These are phyloP conservation scores for Solanum chaucha DNA, from an alignment of 257 asterid genomes.

Conservation along the genomic window DNA sequence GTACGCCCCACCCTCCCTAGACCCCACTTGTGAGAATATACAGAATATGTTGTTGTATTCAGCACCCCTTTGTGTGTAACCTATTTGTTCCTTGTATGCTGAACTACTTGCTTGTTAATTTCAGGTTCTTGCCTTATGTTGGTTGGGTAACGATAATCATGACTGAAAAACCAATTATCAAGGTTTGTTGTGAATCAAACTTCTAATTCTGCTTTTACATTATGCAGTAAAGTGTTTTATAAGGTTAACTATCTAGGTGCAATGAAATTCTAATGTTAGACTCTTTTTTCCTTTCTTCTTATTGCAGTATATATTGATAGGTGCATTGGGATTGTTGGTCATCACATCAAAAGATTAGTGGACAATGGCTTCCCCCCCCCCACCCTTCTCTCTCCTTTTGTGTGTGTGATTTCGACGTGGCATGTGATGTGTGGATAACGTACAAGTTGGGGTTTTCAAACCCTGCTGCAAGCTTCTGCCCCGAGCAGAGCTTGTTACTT, in stretches of 20 bases:
- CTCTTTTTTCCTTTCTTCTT: not conserved
- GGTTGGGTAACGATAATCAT: slow-evolving; percentile 99
- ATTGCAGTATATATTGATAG: slow-evolving; percentile 82
- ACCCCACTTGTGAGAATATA: not conserved
- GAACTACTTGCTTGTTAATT: not conserved
- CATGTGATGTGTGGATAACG: not conserved
- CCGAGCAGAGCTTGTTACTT: not conserved
- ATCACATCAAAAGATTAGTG: slow-evolving; percentile 81
- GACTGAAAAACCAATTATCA: slow-evolving; percentile 97
- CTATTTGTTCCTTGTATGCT: not conserved
- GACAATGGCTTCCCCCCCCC: not conserved
- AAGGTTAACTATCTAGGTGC: not conserved
- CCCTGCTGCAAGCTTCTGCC: not conserved
- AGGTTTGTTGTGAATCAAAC: slow-evolving; percentile 34
- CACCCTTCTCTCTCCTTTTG: too few species aligned
- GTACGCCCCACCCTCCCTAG: not conserved
- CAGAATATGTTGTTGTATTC: not conserved
- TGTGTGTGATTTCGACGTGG: not conserved
- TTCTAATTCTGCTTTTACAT: not conserved
- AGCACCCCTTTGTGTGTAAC: not conserved
- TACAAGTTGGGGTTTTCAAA: not conserved
- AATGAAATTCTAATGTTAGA: not conserved
- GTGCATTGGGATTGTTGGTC: slow-evolving; percentile 87
- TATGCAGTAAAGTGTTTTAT: not conserved
- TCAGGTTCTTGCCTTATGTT: slow-evolving; percentile 93